Evolutionary conservation across 2,329 filamentous ascomycete species (phyloP).

Genomic region (Sclerotinia subarctica): DNA sequence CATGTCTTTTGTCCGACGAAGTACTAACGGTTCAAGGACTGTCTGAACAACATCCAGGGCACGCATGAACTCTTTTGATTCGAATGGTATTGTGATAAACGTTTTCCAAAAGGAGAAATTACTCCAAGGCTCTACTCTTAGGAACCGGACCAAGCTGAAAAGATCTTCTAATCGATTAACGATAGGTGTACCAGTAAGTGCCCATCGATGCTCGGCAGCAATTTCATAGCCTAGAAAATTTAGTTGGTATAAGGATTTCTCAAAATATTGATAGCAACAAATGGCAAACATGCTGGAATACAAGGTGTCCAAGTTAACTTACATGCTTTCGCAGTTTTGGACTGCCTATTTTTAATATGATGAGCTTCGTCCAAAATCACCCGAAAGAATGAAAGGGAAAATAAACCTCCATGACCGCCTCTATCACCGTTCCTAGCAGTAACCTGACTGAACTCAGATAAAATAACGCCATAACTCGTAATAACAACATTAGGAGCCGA

Average conservation of each 20-base stretch:
- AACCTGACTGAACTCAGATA: constrained; percentile 84
- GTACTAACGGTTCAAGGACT: constrained; percentile 90
- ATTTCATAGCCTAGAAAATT: constrained; percentile 62
- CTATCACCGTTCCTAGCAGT: constrained; percentile 63
- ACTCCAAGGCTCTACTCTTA: constrained; percentile 94
- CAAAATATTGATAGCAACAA: background rate
- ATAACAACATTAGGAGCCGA: constrained; percentile 87
- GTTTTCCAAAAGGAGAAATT: constrained; percentile 99
- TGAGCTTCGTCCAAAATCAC: constrained; percentile 95
- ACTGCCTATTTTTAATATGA: constrained; percentile 83
- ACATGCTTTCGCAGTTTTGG: constrained; percentile 92
- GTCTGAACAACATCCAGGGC: constrained; percentile 97
- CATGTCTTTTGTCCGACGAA: constrained; percentile 96
- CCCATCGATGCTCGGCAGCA: constrained; percentile 82
- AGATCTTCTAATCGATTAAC: constrained; percentile 94
- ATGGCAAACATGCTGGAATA: background rate
- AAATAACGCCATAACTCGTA: constrained; percentile 87
- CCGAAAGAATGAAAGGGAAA: constrained; percentile 91
- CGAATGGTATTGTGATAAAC: constrained; percentile 96
- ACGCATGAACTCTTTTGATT: constrained; percentile 89
- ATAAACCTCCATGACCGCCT: constrained; percentile 68
- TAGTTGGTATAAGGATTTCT: background rate
- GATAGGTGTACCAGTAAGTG: constrained; percentile 90
- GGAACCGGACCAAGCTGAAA: constrained; percentile 87
- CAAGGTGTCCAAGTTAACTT: background rate